phyloP scores from a whole-genome alignment of 352 stramenopile genomes.

The Pythium folliculosum region DNA sequence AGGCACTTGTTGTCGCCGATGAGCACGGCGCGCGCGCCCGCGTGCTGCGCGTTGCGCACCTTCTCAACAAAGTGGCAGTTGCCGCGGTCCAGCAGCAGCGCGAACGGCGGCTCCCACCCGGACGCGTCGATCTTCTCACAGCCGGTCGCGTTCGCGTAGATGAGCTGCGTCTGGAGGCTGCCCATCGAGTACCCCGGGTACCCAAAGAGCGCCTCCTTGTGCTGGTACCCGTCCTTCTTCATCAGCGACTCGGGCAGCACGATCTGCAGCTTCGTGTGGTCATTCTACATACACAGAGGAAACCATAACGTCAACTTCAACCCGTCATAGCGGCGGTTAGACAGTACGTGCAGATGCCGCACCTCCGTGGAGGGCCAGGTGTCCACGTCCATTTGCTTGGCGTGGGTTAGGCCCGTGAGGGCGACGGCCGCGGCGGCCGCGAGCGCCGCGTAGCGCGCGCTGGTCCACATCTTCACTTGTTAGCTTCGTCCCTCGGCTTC shows the following conservation, averaged over 20 bases:
- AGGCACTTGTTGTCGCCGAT: conserved; percentile 97
- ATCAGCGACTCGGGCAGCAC: conserved; percentile 88
- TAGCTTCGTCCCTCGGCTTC: conserved; percentile 4
- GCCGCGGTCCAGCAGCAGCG: conserved; percentile 95
- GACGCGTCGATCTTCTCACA: conserved; percentile 80
- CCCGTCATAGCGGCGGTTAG: not conserved
- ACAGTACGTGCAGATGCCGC: not conserved
- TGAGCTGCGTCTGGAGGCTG: conserved; percentile 87
- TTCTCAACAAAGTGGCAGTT: conserved; percentile 97
- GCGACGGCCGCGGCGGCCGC: conserved; percentile 27
- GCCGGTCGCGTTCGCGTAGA: conserved; percentile 82
- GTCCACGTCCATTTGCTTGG: conserved; percentile 75
- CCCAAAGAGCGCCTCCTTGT: conserved; percentile 97
- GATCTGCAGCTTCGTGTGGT: conserved; percentile 90
- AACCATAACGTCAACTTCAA: conserved; percentile 22
- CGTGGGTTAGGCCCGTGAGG: conserved; percentile 22
- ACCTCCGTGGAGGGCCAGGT: conserved; percentile 85
- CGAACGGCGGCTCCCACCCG: conserved; percentile 92
- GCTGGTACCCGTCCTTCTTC: conserved; percentile 93
- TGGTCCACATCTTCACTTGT: conserved; percentile 21
- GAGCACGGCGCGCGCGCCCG: conserved; percentile 92
- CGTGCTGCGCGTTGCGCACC: conserved; percentile 90
- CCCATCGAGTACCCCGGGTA: conserved; percentile 92
- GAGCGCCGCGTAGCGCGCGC: conserved; percentile 19
- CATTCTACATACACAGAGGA: conserved; percentile 43